These are phyloP conservation scores for Tolypocladium capitatum DNA, from an alignment of 2,329 filamentous ascomycete genomes.

Conservation along the genomic window DNA sequence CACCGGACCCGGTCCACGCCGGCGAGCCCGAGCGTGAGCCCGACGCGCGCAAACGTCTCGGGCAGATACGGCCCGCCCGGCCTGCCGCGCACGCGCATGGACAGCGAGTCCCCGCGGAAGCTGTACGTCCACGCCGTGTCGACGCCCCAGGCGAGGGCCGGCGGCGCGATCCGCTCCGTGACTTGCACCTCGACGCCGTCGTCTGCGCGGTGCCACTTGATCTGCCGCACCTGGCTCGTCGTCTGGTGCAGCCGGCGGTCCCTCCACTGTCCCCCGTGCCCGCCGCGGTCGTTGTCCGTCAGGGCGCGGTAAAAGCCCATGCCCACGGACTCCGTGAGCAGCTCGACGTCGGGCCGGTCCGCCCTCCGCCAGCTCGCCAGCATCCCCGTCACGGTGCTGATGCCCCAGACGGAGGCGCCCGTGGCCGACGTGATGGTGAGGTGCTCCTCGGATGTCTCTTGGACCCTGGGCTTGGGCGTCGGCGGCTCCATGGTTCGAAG, in stretches of 20 bases:
- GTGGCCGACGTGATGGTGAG: constrained; percentile 22
- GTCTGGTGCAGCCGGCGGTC: constrained; percentile 32
- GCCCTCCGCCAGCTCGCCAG: constrained; percentile 28
- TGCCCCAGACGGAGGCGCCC: constrained; percentile 25
- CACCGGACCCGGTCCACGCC: constrained; percentile 33
- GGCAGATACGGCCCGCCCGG: constrained; percentile 36
- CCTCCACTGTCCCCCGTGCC: constrained; percentile 45
- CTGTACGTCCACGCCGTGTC: constrained; percentile 39
- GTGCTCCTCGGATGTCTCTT: constrained; percentile 3
- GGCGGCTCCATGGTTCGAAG: constrained; percentile 6
- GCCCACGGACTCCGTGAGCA: constrained; percentile 29
- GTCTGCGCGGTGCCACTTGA: constrained; percentile 18
- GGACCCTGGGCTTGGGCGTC: constrained; percentile 11
- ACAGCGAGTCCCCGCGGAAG: constrained; percentile 34
- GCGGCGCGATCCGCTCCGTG: constrained; percentile 44
- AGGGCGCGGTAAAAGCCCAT: constrained; percentile 50
- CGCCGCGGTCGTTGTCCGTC: constrained; percentile 51
- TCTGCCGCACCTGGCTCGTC: constrained; percentile 24
- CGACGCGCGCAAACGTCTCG: constrained; percentile 47
- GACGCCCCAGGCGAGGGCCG: constrained; percentile 48
- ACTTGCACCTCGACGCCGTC: constrained; percentile 28
- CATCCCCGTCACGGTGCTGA: constrained; percentile 28
- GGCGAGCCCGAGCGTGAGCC: constrained; percentile 35
- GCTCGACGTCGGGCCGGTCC: constrained; percentile 15
- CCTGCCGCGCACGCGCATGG: constrained; percentile 34